Conservation (phyloP, 2,329 filamentous ascomycete species). For the Phyllosticta citrichinensis region DNA sequence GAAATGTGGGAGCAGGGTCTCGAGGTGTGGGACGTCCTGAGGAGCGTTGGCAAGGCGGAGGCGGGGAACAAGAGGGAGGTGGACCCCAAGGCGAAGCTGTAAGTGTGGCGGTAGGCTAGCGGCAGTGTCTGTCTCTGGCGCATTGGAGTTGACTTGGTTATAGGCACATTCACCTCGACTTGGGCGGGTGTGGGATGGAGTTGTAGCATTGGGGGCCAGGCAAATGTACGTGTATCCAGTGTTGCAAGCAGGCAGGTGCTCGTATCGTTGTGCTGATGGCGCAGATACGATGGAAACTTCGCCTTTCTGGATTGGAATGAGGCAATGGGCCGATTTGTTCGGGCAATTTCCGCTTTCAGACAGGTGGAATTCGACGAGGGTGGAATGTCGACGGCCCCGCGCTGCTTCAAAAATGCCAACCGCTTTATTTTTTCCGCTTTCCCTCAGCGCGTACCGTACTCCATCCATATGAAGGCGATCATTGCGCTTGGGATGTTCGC, state of each 20-base stretch:
- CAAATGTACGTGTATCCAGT: background rate
- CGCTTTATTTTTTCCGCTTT: background rate
- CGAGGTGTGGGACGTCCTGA: conserved; percentile 37
- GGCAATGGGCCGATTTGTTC: background rate
- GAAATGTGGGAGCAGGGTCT: conserved; percentile 37
- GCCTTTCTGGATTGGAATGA: background rate
- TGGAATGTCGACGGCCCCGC: background rate
- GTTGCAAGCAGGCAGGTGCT: background rate
- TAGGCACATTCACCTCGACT: background rate
- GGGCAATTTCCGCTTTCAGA: background rate
- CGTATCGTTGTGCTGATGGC: background rate
- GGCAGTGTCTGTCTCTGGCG: background rate
- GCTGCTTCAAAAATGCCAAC: no score
- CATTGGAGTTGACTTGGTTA: background rate
- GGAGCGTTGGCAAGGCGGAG: conserved; percentile 14
- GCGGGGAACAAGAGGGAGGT: background rate
- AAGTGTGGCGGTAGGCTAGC: conserved; percentile 1
- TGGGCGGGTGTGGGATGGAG: background rate
- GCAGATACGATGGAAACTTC: background rate
- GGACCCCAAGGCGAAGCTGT: conserved; percentile 7
- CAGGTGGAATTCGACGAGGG: background rate
- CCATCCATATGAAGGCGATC: background rate
- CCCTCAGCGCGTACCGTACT: background rate
- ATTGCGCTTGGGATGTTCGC: background rate
- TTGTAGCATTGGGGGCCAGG: background rate